Percentiles rank a stretch among this genome's conserved stretches.
These are phyloP conservation scores for Symbiodinium pilosum DNA, from an alignment of 73 alveolate genomes.

Conservation along the genomic window DNA sequence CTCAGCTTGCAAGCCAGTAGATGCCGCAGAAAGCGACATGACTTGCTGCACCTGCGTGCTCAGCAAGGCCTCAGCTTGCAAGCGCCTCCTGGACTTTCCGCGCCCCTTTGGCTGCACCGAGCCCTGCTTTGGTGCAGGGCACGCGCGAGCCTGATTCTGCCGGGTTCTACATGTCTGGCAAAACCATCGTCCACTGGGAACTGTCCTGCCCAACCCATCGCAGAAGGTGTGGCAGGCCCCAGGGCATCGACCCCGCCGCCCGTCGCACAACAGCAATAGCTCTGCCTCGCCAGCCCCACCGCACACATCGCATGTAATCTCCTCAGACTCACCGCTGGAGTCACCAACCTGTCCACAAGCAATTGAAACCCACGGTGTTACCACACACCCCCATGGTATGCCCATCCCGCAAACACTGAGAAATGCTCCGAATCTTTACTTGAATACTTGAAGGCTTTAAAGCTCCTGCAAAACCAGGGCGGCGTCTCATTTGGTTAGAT, in stretches of 20 bases:
- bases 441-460: too few relatives aligned
- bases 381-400: too few relatives aligned
- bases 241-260: constrained; percentile 65
- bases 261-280: constrained; percentile 42
- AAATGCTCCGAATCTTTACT: too few relatives aligned
- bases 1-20: background rate
- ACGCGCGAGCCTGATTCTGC: background rate
- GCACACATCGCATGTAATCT: constrained; percentile 51
- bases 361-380: too few relatives aligned
- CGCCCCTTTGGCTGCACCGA: constrained; percentile 11
- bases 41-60: background rate
- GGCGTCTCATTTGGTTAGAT: too few relatives aligned
- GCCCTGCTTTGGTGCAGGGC: constrained; percentile 7
- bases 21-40: background rate
- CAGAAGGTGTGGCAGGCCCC: constrained; percentile 78
- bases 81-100: background rate
- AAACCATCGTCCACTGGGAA: constrained; percentile 66
- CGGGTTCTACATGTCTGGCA: constrained; percentile 40
- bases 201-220: constrained; percentile 70
- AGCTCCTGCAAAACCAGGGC: too few relatives aligned
- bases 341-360: background rate
- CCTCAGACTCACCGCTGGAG: constrained; percentile 21
- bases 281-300: constrained; percentile 30
- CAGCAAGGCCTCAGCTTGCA: constrained; percentile 46
- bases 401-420: too few relatives aligned